Evolutionary conservation across 1,284 basidiomycete genomes (phyloP).

Genomic region (Stygiomarasmius scandens): DNA sequence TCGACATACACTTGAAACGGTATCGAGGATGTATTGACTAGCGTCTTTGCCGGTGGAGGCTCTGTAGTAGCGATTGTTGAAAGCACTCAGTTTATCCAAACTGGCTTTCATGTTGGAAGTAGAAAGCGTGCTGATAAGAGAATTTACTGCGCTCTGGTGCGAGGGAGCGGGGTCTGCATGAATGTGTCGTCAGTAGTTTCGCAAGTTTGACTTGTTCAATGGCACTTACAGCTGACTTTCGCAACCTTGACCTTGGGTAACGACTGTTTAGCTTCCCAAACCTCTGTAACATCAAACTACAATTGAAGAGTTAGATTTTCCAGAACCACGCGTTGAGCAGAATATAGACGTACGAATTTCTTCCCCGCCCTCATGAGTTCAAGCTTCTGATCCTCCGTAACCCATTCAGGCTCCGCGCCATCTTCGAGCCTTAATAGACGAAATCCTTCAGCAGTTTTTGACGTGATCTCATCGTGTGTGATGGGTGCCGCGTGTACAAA

Average conservation of each 20-base stretch:
- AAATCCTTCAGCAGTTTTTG: slow-evolving; percentile 40
- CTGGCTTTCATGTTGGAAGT: slow-evolving; percentile 43
- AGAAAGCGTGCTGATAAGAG: slow-evolving; percentile 43
- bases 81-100: slow-evolving; percentile 40
- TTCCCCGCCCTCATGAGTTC: slow-evolving; percentile 33
- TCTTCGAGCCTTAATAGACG: slow-evolving; percentile 53
- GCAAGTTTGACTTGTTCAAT: not conserved
- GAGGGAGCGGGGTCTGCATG: slow-evolving; percentile 40
- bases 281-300: slow-evolving; percentile 53
- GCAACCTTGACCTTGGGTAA: slow-evolving; percentile 16
- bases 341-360: slow-evolving; percentile 32
- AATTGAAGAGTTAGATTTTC: not conserved
- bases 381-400: slow-evolving; percentile 41
- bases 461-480: slow-evolving; percentile 34
- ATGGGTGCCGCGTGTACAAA: slow-evolving; percentile 29
- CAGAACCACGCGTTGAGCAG: not conserved
- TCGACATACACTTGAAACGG: not conserved
- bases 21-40: slow-evolving; percentile 36
- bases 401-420: slow-evolving; percentile 50
- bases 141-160: slow-evolving; percentile 37
- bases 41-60: slow-evolving; percentile 42
- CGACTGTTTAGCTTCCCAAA: slow-evolving; percentile 49
- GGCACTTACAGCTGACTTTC: slow-evolving; percentile 31
- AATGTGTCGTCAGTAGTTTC: slow-evolving; percentile 7
- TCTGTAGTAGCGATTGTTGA: slow-evolving; percentile 51